These are phyloP conservation scores for Clarkia xantiana DNA, from an alignment of 345 rosid genomes.

Conservation along the genomic window DNA sequence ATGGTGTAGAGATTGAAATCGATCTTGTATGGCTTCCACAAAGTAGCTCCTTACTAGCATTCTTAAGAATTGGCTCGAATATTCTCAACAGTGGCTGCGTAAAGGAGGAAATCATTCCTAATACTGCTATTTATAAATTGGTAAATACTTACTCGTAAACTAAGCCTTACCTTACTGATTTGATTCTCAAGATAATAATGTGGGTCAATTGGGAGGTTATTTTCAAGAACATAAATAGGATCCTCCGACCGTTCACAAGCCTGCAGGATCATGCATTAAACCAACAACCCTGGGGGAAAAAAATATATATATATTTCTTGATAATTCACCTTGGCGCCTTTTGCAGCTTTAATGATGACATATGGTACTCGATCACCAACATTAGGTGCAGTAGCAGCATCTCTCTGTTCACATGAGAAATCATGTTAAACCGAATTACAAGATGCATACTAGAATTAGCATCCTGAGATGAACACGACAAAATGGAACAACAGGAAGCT, in stretches of 20 bases:
- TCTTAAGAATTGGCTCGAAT: conserved; percentile 92
- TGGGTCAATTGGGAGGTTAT: conserved; percentile 89
- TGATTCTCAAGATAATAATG: conserved; percentile 91
- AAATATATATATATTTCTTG: neutral
- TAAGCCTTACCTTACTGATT: conserved; percentile 64
- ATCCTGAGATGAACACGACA: too few relatives aligned
- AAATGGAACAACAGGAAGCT: too few relatives aligned
- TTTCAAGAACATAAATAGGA: conserved; percentile 83
- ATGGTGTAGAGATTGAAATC: conserved; percentile 77
- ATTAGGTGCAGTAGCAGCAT: conserved; percentile 96
- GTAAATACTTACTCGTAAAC: neutral
- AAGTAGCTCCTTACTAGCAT: conserved; percentile 87
- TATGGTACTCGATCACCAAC: conserved; percentile 98
- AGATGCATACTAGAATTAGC: too few relatives aligned
- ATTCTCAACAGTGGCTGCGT: conserved; percentile 85
- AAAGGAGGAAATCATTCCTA: conserved; percentile 3
- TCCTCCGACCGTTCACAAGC: conserved; percentile 95
- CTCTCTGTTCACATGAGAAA: conserved; percentile 47
- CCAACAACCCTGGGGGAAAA: neutral
- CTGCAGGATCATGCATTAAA: conserved; percentile 21
- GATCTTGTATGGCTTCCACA: conserved; percentile 90
- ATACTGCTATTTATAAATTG: conserved; percentile 1
- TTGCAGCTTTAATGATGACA: conserved; percentile 81
- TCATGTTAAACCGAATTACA: too few relatives aligned
- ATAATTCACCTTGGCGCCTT: conserved; percentile 87